Evolutionary conservation across 1,139 yeast genomes (phyloP), one percentile per base, ranked within the genome.

Genomic region (Geotrichum bryndzae): DNA sequence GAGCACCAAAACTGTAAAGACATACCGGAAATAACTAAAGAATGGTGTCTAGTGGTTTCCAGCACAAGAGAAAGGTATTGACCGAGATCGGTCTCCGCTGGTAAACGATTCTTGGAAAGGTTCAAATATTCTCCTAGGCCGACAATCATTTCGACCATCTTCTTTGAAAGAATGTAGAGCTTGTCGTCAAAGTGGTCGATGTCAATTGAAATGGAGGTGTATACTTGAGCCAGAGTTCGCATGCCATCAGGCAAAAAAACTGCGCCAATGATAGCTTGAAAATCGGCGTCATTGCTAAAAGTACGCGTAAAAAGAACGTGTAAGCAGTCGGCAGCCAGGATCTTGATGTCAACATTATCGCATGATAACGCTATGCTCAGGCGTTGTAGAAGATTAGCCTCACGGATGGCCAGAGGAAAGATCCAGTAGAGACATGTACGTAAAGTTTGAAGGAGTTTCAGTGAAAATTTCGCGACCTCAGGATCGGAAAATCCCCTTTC

Each of bases 1-100:
- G 95, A 85, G 63, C 96, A 92, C 99, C 99, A 95, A 78, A 94
- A 88, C 71, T 92, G 97, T 62, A 94, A 77, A 0, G 97, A 89
- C 48, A 92, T 80, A 0, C 97, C 97, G 60, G 96, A 88, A 2
- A 94, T 86, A n/a, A 94, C 88, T 63, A 94, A 79, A 69, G 96
- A 88, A 46, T 91, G 88, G 70, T 91, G 95, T 68, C 80, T 82
- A 0, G 97, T 89, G 1, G 97, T 90, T 55, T 84, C 82, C 56
- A 94, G 77, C 3, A 95, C 91, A 51, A 95, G 80, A 61, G 82
- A 81, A 65, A 92, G 79, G 70, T 90, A 94, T 59, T 83, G 84
- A 46, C 77, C 79, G 5, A 86, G 76, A 70, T 87, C 90, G 1
- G 87, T 79, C 41, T 78, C 76, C 25, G 80, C 82, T 0, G 81